Base-by-base conservation (phyloP, 495 filamentous ascomycete genomes). In the Ramalina intermedia region DNA sequence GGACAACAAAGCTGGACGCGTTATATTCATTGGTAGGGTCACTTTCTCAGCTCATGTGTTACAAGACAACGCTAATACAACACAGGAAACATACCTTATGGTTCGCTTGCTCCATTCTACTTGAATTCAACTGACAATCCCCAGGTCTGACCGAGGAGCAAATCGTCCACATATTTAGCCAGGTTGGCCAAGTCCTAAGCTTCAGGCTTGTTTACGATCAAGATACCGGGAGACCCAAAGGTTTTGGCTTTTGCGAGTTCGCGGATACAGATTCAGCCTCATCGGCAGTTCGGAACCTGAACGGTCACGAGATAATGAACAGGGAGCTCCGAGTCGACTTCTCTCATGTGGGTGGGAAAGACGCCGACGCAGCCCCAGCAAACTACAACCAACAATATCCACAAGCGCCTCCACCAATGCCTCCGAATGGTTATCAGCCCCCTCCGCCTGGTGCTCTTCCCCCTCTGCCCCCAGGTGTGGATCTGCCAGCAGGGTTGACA, bases 191-290 rank as follows among this genome's bases (percentile, higher is more conserved):
- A 47, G 90, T 96, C 1, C 66, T 90, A n/a, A 87, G 82, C 58
- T 96, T 98, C 63, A 80, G 91, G 29, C 71, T 98, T 13, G 88
- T 96, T 55, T 91, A 94, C 68, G 94, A 98, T 66, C 82, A 84
- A 8, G 90, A 96, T 55, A 96, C 89, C 0, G 91, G 93, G 3
- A 79, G 85, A 39, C 91, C 91, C 0, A 96, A 96, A 63, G 91
- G 91, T 12, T 98, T 94, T 59, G 91, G 91, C 20, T 98, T 98
- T 58, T 85, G 87, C 37, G 90, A 96, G 56, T 98, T 88, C 58
- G 77, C 82, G 23, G 91, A 98, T 55, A 72, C 69, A 65, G 91
- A 98, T 58, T 85, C 87, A 6, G 91, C 91, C 17, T 86, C 90
- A 37, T 94, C 87, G 1, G 91, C 91, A 6, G 89, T 96, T 17